These are phyloP conservation scores for Lactarius vividus DNA, from an alignment of 768 basidiomycete species.

Conservation along the genomic window DNA sequence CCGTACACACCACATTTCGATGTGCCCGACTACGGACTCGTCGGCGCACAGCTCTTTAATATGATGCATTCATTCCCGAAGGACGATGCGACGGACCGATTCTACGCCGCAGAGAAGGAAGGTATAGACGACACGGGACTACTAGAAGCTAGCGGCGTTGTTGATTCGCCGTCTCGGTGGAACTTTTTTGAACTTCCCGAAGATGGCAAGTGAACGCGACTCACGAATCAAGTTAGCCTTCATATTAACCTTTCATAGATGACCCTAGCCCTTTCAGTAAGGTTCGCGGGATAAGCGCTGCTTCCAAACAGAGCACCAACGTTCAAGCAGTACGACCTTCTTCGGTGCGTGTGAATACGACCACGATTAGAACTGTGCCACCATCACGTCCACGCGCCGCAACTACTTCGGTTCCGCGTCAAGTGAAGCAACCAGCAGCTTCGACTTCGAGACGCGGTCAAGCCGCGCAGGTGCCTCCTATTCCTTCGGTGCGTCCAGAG, in stretches of 20 bases:
- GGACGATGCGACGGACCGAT: constrained; percentile 36
- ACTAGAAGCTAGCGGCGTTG: constrained; percentile 21
- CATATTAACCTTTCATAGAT: constrained; percentile 8
- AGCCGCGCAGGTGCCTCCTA: background rate
- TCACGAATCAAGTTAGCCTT: background rate
- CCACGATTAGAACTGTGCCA: background rate
- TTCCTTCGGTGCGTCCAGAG: background rate
- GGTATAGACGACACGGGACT: constrained; percentile 15
- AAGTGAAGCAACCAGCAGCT: background rate
- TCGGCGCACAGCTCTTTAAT: constrained; percentile 39
- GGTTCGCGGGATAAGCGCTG: background rate
- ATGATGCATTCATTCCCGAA: constrained; percentile 37
- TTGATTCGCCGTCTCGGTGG: constrained; percentile 16
- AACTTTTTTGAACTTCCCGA: constrained; percentile 17
- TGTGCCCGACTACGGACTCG: constrained; percentile 46
- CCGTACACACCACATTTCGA: constrained; percentile 49
- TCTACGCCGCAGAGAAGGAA: constrained; percentile 28
- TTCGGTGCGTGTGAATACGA: background rate
- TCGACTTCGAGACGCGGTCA: constrained; percentile 5
- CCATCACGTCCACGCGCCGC: background rate
- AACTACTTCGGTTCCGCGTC: background rate
- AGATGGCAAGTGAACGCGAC: constrained; percentile 19
- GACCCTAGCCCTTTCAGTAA: constrained; percentile 10
- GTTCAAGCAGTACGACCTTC: background rate
- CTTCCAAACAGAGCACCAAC: background rate